Conservation (phyloP, 2,329 filamentous ascomycete genomes). For the Penicillium thymicola region DNA sequence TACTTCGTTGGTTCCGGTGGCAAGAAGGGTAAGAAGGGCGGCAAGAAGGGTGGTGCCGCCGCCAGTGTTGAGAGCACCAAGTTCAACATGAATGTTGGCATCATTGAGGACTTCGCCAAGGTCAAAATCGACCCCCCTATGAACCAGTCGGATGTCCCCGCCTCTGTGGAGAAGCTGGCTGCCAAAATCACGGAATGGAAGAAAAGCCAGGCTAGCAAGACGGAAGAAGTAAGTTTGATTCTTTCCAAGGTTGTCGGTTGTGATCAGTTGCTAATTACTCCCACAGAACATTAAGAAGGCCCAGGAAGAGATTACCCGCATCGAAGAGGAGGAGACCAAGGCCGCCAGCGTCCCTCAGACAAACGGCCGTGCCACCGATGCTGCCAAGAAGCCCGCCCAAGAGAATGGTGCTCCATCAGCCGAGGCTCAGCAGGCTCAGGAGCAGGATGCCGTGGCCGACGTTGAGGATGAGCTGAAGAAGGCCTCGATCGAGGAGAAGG, state of each 20-base stretch:
- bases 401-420: slow-evolving; percentile 54
- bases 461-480: slow-evolving; percentile 59
- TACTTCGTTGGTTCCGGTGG: slow-evolving; percentile 71
- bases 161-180: slow-evolving; percentile 81
- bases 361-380: slow-evolving; percentile 48
- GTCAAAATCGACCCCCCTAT: slow-evolving; percentile 85
- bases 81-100: slow-evolving; percentile 84
- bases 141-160: slow-evolving; percentile 76
- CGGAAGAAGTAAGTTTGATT: slow-evolving; percentile 70
- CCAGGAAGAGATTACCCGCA: slow-evolving; percentile 87
- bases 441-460: slow-evolving; percentile 59
- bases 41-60: slow-evolving; percentile 61
- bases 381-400: slow-evolving; percentile 53
- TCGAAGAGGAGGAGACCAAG: slow-evolving; percentile 67
- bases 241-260: not conserved
- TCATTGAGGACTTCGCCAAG: slow-evolving; percentile 85
- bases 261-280: slow-evolving; percentile 16
- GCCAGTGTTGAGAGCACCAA: slow-evolving; percentile 51
- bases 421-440: slow-evolving; percentile 54
- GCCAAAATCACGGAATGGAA: slow-evolving; percentile 91
- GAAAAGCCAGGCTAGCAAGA: slow-evolving; percentile 82
- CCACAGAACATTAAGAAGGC: slow-evolving; percentile 92
- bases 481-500: slow-evolving; percentile 58
- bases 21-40: slow-evolving; percentile 83
- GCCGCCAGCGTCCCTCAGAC: slow-evolving; percentile 49